Base-by-base conservation (phyloP, 495 filamentous ascomycete species). In the Pseudomonodictys pantanalensis region DNA sequence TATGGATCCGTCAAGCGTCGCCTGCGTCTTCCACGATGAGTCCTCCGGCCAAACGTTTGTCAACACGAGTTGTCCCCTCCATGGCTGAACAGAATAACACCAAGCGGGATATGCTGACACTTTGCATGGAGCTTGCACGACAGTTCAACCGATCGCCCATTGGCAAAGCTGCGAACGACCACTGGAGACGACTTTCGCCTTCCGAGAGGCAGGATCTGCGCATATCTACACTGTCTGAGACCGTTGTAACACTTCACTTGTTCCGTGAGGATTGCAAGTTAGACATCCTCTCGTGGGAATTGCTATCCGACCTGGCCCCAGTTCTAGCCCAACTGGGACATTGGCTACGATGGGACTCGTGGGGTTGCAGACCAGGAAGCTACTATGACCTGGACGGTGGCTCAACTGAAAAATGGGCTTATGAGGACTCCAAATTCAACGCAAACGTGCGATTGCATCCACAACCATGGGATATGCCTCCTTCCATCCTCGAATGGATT, bases 191-290 rank as follows among this genome's bases (percentile, higher is more conserved):
- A 17, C 52, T 67, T 29, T 67, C 64, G 2, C 43, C 58, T 6
- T 50, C 54, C 8, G 77, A 78, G 53, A 77, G 77, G 47, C 74
- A 77, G 33, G 77, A 79, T 25, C 73, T 77, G 39, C 81, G 86
- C 28, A 79, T 79, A 20, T 80, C 76, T 48, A 79, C 82, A 28
- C 76, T 90, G 35, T 81, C 82, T 57, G 85, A 83, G 45, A 77
- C 92, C 1, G 75, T 97, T 9, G 76, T 93, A 47, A 85, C 83
- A 12, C 78, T 98, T 22, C 95, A 97, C 71, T 79, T 97, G 6
- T 70, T 95, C 3, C 78, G 87, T 1, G 92, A 98, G 69, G 93
- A 98, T 65, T 82, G 88, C 60, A 97, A 95, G 68, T 82, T 98
- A 4, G 85, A 89, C 45, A 82, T 83, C 25, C 78, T 84, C 48